Conservation (phyloP, 495 filamentous ascomycete genomes). For the Hypoxylon cercidicola region DNA sequence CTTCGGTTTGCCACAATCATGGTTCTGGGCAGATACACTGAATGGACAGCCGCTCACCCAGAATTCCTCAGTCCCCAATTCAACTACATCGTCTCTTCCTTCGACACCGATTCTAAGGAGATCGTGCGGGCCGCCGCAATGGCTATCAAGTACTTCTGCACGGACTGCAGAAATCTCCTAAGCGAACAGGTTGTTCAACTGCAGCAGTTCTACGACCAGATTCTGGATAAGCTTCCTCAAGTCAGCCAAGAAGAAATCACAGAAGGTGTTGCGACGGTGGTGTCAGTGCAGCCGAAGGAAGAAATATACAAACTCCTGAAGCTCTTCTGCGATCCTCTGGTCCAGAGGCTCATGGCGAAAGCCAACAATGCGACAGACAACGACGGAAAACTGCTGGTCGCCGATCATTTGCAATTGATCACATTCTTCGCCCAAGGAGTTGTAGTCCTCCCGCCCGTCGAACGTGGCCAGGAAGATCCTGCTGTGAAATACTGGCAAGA, state of each 20-base stretch:
- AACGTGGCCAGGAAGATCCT: constrained; percentile 78
- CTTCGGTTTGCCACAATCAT: constrained; percentile 96
- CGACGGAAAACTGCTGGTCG: constrained; percentile 80
- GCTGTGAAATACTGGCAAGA: constrained; percentile 96
- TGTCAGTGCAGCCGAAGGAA: constrained; percentile 82
- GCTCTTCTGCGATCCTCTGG: constrained; percentile 92
- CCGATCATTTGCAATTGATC: constrained; percentile 90
- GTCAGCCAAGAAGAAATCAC: constrained; percentile 94
- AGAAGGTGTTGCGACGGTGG: constrained; percentile 90
- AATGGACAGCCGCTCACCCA: constrained; percentile 95
- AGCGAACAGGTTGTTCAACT: constrained; percentile 81
- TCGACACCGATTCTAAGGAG: constrained; percentile 84
- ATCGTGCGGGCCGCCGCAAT: constrained; percentile 91
- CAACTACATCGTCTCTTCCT: constrained; percentile 91
- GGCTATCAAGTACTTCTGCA: constrained; percentile 96
- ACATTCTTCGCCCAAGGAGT: constrained; percentile 88
- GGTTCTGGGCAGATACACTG: constrained; percentile 94
- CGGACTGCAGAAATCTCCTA: constrained; percentile 88
- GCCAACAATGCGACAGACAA: constrained; percentile 87
- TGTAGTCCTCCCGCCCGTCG: constrained; percentile 73
- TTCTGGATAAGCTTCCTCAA: constrained; percentile 83
- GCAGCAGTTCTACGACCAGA: constrained; percentile 89
- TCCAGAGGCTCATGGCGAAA: constrained; percentile 83
- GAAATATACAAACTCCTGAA: constrained; percentile 86
- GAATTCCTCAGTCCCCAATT: constrained; percentile 91